Evolutionary conservation across 306 rosid genomes (phyloP).

Genomic region (Malus orientalis): DNA sequence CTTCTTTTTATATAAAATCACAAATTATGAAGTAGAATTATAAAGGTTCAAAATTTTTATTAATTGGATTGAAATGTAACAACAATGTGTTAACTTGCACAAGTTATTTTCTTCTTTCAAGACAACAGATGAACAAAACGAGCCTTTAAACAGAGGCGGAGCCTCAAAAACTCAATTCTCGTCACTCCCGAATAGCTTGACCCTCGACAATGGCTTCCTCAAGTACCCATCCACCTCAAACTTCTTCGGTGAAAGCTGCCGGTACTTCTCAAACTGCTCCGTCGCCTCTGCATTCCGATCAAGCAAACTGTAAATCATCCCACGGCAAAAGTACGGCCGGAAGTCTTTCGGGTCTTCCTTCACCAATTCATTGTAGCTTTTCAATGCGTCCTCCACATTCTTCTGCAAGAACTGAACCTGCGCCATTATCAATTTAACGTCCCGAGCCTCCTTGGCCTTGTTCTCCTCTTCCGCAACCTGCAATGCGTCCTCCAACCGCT

Average conservation of each 20-base stretch:
- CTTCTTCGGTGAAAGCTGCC: constrained; percentile 73
- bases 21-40: not conserved
- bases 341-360: constrained; percentile 73
- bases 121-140: not conserved
- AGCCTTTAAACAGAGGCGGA: not conserved
- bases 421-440: constrained; percentile 75
- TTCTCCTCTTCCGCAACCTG: constrained; percentile 51
- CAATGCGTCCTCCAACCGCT: constrained; percentile 61
- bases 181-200: constrained; percentile 69
- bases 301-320: constrained; percentile 83
- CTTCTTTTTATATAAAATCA: not conserved
- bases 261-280: constrained; percentile 66
- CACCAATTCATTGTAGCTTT: constrained; percentile 37
- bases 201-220: constrained; percentile 66
- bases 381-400: constrained; percentile 70
- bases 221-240: constrained; percentile 84
- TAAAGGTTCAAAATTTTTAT: not conserved
- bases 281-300: constrained; percentile 72
- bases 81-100: not conserved
- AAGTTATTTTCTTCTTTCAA: not conserved
- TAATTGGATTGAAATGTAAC: not conserved
- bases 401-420: constrained; percentile 81
- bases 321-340: constrained; percentile 81
- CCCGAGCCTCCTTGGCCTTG: constrained; percentile 60
- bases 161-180: constrained; percentile 37